Base-by-base conservation (phyloP, 2,329 filamentous ascomycete genomes). In the Passalora sequoiae region DNA sequence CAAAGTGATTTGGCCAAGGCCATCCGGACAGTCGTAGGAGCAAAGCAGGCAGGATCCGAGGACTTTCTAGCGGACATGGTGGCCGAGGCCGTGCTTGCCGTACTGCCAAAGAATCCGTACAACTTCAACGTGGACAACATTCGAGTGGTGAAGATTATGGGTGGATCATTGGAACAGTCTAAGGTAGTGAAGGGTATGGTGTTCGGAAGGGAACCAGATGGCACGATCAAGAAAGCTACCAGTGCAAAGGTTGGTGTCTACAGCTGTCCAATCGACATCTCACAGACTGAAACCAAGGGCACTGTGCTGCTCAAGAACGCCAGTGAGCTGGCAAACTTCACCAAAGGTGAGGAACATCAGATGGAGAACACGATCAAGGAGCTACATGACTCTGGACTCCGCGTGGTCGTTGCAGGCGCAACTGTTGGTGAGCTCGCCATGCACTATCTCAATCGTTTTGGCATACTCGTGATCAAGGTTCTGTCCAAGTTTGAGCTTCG, bases 81-180 rank as follows among this genome's bases (percentile, higher is more conserved):
- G 53, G 83, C 94, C 33, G 89, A 96, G 65, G 80, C 79, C 21
- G 78, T 83, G 16, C 80, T 97, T 44, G 82, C 88, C 32, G 89
- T 98, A 15, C 78, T 98, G 51, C 92, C 94, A 56, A 96, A 96
- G 75, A 95, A 96, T 71, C 86, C 92, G 16, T 71, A 77, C 65
- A 89, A 94, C 72, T 98, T 98, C 78, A 98, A 96, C 69, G 89
- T 98, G 54, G 92, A 98, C 75, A 98, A 98, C 68, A 84, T 98
- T 60, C 86, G 92, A 48, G 94, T 98, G 46, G 94, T 98, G 60
- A 98, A 98, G 78, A 98, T 98, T 62, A 97, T 98, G 91, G 92
- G 92, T 59, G 91, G 92, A 54, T 89, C 85, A 65, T 73, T 98
- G 63, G 87, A 94, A 61, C 89, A 98, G 73, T 95, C 89, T 67